Evolutionary conservation across 257 asterid species (phyloP).

Genomic region (Knoxia roxburghii): DNA sequence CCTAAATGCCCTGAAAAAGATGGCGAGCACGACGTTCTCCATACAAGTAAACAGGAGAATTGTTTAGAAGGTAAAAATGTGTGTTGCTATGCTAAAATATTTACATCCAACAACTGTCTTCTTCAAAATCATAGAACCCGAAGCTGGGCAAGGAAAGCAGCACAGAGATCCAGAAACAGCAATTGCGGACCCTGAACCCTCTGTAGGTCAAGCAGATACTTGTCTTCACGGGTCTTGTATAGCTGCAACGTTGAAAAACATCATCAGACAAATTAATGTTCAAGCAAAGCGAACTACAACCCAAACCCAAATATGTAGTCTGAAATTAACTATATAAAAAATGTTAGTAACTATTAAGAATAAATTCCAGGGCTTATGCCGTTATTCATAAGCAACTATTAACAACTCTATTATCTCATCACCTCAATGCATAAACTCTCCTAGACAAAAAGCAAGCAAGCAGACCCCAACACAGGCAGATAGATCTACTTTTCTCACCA

Average conservation of each 20-base stretch:
- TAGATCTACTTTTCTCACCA: background rate
- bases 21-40: slow-evolving; percentile 28
- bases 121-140: slow-evolving; percentile 49
- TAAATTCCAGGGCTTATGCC: too few species aligned
- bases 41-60: slow-evolving; percentile 7
- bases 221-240: slow-evolving; percentile 83
- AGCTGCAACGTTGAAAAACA: slow-evolving; percentile 41
- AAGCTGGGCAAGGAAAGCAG: slow-evolving; percentile 88
- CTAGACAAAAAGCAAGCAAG: background rate
- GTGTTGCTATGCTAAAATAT: slow-evolving; percentile 31
- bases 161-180: slow-evolving; percentile 80
- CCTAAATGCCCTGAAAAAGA: slow-evolving; percentile 27
- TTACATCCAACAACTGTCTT: slow-evolving; percentile 35
- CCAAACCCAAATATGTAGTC: background rate
- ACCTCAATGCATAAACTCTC: background rate
- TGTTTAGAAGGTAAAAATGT: background rate
- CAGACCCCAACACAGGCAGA: background rate
- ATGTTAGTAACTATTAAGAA: too few species aligned
- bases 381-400: background rate
- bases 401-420: background rate
- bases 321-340: too few species aligned
- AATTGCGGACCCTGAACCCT: slow-evolving; percentile 83
- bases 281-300: background rate
- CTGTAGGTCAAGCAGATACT: slow-evolving; percentile 83
- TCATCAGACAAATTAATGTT: slow-evolving; percentile 2